Base-by-base conservation (phyloP, 2,329 filamentous ascomycete species). In the Westerdykella aurantiaca region DNA sequence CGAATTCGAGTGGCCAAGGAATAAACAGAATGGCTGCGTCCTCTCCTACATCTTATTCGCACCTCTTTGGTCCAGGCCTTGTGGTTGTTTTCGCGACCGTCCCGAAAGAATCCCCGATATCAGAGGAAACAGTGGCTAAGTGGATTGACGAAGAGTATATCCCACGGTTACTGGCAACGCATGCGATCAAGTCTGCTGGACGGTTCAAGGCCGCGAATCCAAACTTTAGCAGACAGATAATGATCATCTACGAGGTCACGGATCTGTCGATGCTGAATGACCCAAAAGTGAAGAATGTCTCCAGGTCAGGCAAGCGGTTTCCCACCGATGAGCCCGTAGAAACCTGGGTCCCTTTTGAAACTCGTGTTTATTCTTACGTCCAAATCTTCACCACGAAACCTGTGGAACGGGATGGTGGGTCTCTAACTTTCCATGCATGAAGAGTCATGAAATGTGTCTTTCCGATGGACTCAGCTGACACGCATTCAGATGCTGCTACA, bases 81-180 rank as follows among this genome's bases (percentile, higher is more conserved):
- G 45, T 61, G 31, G 44, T 56, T 17, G 45, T 42, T 31, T 53
- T 55, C 38, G 34, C 57, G 17, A 50, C 46, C n/a, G 48, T 57
- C 13, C 47, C 38, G 1, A 22, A 49, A 31, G 38, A 47, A 11
- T 52, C 53, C 1, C 37, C 49, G n/a, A 33, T 60, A 9, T 48
- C 52, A 9, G 21, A 50, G 41, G 53, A 56, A n/a, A 47, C 39
- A 2, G 41, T 60, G 13, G 45, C 53, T 13, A 52, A 49, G 35
- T 64, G 57, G 55, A 54, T 58, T 21, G 46, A 60, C 17, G 47
- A 56, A 16, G 51, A 54, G 6, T 59, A 57, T 31, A 41, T 58
- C 10, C 58, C 57, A 1, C 48, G 44, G 10, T 31, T 63, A 11
- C 10, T 63, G 22, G 45, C 43, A 5, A 53, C 53, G 10, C 54